Percentiles rank a stretch among this genome's conserved stretches.
These are phyloP conservation scores for Cystobasidium sp. DNA, from an alignment of 1,284 basidiomycete species.

Conservation along the genomic window DNA sequence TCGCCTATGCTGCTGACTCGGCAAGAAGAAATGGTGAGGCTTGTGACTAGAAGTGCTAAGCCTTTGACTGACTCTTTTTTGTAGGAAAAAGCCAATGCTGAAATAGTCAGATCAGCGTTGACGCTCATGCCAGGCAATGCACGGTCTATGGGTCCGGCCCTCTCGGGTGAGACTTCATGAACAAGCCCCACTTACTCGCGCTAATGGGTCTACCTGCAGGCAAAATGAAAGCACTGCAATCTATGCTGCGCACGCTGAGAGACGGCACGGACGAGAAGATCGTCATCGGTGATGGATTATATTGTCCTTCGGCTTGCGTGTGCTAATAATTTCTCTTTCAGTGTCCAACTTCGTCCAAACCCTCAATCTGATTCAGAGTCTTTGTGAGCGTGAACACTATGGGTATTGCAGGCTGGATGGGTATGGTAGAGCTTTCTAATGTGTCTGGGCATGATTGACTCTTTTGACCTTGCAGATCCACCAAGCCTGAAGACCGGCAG, in stretches of 20 bases:
- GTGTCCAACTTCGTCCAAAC: constrained; percentile 66
- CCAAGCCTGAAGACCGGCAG: constrained; percentile 68
- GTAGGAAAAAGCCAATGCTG: constrained; percentile 58
- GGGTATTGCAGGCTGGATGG: constrained; percentile 87
- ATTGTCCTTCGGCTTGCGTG: constrained; percentile 69
- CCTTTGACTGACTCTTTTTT: background rate
- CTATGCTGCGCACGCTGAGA: constrained; percentile 68
- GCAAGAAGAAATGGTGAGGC: constrained; percentile 63
- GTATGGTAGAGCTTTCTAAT: constrained; percentile 58
- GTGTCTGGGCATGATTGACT: constrained; percentile 7
- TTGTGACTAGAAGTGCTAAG: background rate
- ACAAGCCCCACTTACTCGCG: background rate
- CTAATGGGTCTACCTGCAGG: constrained; percentile 60
- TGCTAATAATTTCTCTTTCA: background rate
- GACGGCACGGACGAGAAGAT: constrained; percentile 87
- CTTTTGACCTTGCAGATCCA: constrained; percentile 1
- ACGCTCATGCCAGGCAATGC: constrained; percentile 61
- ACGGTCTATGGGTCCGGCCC: constrained; percentile 68
- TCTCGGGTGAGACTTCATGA: constrained; percentile 52
- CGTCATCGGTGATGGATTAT: constrained; percentile 69
- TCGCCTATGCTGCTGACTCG: constrained; percentile 84
- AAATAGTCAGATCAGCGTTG: constrained; percentile 66
- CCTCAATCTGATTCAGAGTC: constrained; percentile 85
- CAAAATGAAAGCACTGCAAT: constrained; percentile 77
- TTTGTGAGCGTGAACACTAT: constrained; percentile 76